Evolutionary conservation across 129 eudicot species (phyloP).

Genomic region (Flaveria trinervia): DNA sequence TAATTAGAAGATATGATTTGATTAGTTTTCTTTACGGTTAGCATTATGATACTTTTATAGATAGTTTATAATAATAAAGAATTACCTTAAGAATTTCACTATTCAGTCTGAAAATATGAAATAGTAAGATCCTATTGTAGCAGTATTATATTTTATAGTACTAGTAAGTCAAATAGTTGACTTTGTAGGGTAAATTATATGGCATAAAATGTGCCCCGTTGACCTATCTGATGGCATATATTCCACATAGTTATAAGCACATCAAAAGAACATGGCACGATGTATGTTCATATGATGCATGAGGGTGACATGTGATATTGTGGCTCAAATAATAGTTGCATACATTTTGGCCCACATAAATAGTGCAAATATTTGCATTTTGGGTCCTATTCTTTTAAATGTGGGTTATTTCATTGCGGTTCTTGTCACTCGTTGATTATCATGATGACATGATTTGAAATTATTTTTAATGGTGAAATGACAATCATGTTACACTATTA

Average conservation of each 20-base stretch:
- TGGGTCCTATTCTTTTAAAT: slow-evolving; percentile 16
- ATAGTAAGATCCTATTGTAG: neutral
- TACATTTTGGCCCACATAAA: slow-evolving; percentile 27
- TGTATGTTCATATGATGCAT: slow-evolving; percentile 33
- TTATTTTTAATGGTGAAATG: too few species aligned
- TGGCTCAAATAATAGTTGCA: slow-evolving; percentile 36
- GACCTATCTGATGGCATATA: slow-evolving; percentile 34
- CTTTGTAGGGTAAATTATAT: slow-evolving; percentile 21
- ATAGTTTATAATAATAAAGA: too few species aligned
- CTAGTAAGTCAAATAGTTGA: slow-evolving; percentile 22
- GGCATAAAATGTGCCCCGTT: slow-evolving; percentile 40
- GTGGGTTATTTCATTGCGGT: slow-evolving; percentile 26
- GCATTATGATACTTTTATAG: too few species aligned
- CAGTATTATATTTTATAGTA: neutral
- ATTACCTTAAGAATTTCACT: too few species aligned
- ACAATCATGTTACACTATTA: too few species aligned
- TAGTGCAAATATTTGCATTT: slow-evolving; percentile 11
- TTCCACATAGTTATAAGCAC: slow-evolving; percentile 22
- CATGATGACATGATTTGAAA: too few species aligned
- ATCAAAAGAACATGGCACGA: slow-evolving; percentile 43
- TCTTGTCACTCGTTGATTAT: neutral
- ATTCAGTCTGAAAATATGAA: neutral
- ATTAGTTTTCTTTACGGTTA: too few species aligned
- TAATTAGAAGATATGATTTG: too few species aligned
- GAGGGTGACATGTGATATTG: slow-evolving; percentile 46